Conservation (phyloP, 1,284 basidiomycete genomes). For the Earliella scabrosa region DNA sequence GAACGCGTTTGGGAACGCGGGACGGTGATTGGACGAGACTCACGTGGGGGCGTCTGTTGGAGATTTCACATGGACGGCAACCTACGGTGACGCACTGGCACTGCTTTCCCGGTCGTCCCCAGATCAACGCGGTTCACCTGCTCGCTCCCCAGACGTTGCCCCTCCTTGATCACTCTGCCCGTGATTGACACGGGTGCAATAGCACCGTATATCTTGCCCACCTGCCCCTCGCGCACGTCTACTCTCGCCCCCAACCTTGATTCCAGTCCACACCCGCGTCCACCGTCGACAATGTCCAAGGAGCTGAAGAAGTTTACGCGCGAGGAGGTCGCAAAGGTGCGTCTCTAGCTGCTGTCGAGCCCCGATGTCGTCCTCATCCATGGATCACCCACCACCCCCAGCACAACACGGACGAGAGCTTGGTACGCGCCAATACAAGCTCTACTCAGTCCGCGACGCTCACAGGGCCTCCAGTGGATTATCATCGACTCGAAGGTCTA, state of each 20-base stretch:
- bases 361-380: too few relatives aligned
- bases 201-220: constrained; percentile 3
- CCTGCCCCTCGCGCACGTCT: background rate
- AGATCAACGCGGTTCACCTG: background rate
- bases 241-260: background rate
- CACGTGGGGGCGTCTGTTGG: background rate
- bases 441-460: background rate
- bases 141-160: background rate
- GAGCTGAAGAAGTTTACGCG: constrained; percentile 50
- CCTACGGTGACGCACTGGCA: background rate
- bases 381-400: too few relatives aligned
- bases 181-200: constrained; percentile 20
- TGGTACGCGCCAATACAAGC: constrained; percentile 41
- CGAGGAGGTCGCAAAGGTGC: constrained; percentile 60
- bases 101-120: background rate
- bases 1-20: background rate
- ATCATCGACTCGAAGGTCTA: constrained; percentile 85
- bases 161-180: background rate
- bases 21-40: background rate
- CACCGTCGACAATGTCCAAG: constrained; percentile 43
- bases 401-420: constrained; percentile 69
- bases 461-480: constrained; percentile 61
- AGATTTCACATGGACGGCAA: constrained; percentile 8
- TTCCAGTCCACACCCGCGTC: background rate
- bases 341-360: constrained; percentile 12